Base-by-base conservation (phyloP, 257 asterid genomes). In the Fraxinus cuspidata region DNA sequence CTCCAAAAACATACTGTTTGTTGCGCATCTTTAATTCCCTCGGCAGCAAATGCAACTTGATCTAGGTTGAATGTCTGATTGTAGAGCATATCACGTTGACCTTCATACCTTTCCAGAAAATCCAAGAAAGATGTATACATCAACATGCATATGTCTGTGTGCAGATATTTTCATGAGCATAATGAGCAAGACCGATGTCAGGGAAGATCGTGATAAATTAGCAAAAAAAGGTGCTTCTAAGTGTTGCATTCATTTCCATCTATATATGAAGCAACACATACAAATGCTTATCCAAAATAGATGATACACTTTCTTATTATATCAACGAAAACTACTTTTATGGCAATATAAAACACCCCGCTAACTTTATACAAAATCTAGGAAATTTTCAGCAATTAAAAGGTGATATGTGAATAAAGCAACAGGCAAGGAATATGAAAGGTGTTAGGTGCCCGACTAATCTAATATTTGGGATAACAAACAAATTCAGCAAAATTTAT, bases 21-120 rank as follows among this genome's bases (percentile, higher is more conserved):
- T 81, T 95, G 99, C 71, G 99, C 98, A 89, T 95, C 98, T 88
- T 93, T 95, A 37, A 95, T 93, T 74, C 98, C 99, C 82, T 95
- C 99, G 71, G 99, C 79, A 82, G 99, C 99, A 89, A 95, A 95
- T 75, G 97, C 86, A 81, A 95, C 98, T 93, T 93, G 97, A 82
- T 93, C 99, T 38, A 95, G 88, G 86, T 91, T 95, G 86, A 90
- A 95, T 16, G 98, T 95, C 91, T 93, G 98, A 80, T 93, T 93
- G 81, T 86, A 95, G 4, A 93, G 93, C 98, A 95, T 93, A 84
- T 93, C 99, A 0, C 99, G 99, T 83, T 95, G 99, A 65, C 96
- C 96, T 90, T 95, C 98, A 80, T 95, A 91, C 97, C 99, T 95
- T 81, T 44, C 69, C 84, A 83, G 66, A 71, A 72, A 38, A n/a